A percentile compares a stretch with the other conserved stretches of the same genome.
Evolutionary conservation across 2,329 filamentous ascomycete genomes (phyloP).

Genomic region (Epichloe sp.): DNA sequence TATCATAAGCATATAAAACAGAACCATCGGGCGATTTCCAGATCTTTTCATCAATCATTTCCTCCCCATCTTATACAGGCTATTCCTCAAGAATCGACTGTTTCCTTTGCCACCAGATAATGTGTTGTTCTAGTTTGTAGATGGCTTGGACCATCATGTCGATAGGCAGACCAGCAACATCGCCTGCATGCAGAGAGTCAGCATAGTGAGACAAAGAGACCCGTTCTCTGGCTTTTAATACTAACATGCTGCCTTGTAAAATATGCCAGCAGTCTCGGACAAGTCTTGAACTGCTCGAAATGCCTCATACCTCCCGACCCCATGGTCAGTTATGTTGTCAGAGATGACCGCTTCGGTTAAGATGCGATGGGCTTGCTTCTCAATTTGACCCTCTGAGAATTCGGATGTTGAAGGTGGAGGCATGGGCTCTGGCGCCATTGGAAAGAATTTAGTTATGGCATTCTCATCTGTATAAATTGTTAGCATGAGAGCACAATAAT

Average conservation of each 20-base stretch:
- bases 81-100: not conserved
- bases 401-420: conserved; percentile 10
- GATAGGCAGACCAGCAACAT: conserved; percentile 20
- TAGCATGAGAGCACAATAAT: not conserved
- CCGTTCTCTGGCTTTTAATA: not conserved
- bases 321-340: not conserved
- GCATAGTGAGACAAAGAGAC: not conserved
- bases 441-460: conserved; percentile 22
- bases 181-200: conserved; percentile 13
- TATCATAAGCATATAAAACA: too few relatives aligned
- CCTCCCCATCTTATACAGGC: not conserved
- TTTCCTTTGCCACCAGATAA: conserved; percentile 21
- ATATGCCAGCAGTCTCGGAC: conserved; percentile 14
- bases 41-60: too few relatives aligned
- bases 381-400: conserved; percentile 14
- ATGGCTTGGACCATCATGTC: conserved; percentile 22
- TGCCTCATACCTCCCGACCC: conserved; percentile 14
- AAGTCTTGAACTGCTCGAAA: conserved; percentile 21
- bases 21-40: not conserved
- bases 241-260: conserved; percentile 23
- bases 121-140: conserved; percentile 24
- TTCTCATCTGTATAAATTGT: conserved; percentile 13
- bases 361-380: conserved; percentile 11
- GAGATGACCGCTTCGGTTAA: conserved; percentile 10
- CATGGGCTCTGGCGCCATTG: conserved; percentile 13